phyloP scores from a whole-genome alignment of 2,329 filamentous ascomycete genomes.

The Beauveria brongniartii region DNA sequence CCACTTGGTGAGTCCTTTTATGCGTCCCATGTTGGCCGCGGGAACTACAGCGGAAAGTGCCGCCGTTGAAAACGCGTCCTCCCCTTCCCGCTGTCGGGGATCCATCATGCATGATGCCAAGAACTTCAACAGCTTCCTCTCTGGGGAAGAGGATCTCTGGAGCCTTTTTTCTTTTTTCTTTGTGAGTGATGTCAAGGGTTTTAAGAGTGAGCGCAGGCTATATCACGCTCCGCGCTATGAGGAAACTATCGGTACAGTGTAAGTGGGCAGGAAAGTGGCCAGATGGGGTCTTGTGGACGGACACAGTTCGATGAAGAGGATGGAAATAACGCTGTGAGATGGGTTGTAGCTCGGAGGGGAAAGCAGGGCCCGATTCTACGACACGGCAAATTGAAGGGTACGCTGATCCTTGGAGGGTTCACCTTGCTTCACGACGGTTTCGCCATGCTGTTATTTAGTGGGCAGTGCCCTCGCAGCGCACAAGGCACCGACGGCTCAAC shows the following conservation, averaged over 20 bases:
- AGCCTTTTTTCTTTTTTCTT: no score
- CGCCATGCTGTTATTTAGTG: not conserved
- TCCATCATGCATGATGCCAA: not conserved
- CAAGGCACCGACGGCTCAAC: not conserved
- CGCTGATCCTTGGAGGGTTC: not conserved
- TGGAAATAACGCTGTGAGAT: not conserved
- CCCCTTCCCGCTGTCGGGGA: not conserved
- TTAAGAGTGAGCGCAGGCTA: no score
- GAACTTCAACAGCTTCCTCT: not conserved
- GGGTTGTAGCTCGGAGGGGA: not conserved
- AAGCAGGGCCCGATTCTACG: not conserved
- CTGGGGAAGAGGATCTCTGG: not conserved
- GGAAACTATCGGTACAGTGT: no score
- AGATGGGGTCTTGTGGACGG: not conserved
- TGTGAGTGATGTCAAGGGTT: no score
- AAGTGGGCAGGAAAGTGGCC: not conserved
- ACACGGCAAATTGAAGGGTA: not conserved
- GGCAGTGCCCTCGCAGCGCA: not conserved
- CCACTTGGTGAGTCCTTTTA: not conserved
- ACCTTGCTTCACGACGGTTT: not conserved
- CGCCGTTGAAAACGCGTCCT: not conserved
- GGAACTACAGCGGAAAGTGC: not conserved
- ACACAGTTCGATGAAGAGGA: not conserved
- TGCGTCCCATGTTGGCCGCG: conserved; percentile 4
- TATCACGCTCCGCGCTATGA: not conserved